phyloP scores from a whole-genome alignment of 371 early-diverging fungal species.

The Mortierella sp. region DNA sequence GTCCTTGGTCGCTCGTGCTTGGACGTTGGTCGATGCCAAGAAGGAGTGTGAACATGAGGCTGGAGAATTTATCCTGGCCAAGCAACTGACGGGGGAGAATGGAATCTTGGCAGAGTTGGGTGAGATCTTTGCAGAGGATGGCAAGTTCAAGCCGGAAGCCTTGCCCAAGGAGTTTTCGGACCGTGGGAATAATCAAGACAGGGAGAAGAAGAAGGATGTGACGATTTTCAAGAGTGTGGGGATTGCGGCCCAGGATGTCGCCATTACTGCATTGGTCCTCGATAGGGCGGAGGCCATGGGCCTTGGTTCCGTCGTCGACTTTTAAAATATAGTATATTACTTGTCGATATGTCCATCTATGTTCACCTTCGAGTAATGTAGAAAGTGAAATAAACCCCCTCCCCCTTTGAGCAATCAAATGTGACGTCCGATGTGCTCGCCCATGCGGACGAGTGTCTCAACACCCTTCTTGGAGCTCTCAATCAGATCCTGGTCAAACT shows the following conservation, averaged over 20 bases:
- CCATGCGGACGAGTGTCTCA: conserved; percentile 68
- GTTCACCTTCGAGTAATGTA: neutral
- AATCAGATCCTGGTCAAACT: conserved; percentile 75
- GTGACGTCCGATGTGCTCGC: conserved; percentile 59
- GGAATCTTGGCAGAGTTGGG: conserved; percentile 65
- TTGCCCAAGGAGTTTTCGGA: conserved; percentile 29
- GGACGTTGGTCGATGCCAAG: conserved; percentile 66
- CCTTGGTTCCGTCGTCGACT: conserved; percentile 60
- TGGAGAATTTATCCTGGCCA: conserved; percentile 70
- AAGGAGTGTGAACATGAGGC: conserved; percentile 68
- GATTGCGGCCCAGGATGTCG: conserved; percentile 74
- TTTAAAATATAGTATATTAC: conserved; percentile 27
- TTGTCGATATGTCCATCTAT: neutral
- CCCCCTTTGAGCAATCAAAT: neutral
- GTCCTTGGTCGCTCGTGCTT: conserved; percentile 58
- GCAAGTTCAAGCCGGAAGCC: conserved; percentile 19
- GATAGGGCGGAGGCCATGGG: conserved; percentile 60
- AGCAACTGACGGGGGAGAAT: conserved; percentile 36
- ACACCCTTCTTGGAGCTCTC: conserved; percentile 63
- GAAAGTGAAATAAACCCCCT: too few species aligned
- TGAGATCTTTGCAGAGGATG: conserved; percentile 45
- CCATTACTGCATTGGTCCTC: conserved; percentile 67
- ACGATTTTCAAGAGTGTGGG: conserved; percentile 77
- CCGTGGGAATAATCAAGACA: conserved; percentile 5
- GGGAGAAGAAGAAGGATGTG: conserved; percentile 50